These are phyloP conservation scores for Hygrophorus pudorinus DNA, from an alignment of 768 basidiomycete genomes.

Conservation along the genomic window DNA sequence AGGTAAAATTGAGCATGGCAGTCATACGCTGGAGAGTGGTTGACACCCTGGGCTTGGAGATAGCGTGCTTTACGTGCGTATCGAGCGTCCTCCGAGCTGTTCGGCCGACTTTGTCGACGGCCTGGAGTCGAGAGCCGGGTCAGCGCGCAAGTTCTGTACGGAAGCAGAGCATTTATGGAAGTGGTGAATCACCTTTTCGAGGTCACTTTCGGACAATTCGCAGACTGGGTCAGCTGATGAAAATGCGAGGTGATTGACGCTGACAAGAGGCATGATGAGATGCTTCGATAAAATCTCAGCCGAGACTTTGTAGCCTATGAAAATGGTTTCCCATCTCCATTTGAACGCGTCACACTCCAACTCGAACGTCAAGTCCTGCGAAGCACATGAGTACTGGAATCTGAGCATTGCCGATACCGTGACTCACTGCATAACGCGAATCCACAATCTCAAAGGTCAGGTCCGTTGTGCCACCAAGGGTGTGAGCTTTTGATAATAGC, in stretches of 20 bases:
- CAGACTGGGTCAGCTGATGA: slow-evolving; percentile 46
- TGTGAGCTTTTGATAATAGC: slow-evolving; percentile 48
- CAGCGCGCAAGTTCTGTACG: not conserved
- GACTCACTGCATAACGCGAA: slow-evolving; percentile 49
- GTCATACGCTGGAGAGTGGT: slow-evolving; percentile 63
- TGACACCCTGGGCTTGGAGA: slow-evolving; percentile 59
- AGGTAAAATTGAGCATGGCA: slow-evolving; percentile 57
- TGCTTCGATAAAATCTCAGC: slow-evolving; percentile 72
- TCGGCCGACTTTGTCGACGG: slow-evolving; percentile 59
- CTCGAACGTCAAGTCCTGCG: slow-evolving; percentile 58
- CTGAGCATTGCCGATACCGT: slow-evolving; percentile 5
- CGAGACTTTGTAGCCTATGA: slow-evolving; percentile 51
- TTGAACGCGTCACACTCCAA: slow-evolving; percentile 51
- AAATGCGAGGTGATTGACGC: slow-evolving; percentile 58
- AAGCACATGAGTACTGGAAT: slow-evolving; percentile 4
- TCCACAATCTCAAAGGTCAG: slow-evolving; percentile 49
- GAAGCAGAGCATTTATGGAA: too few relatives aligned
- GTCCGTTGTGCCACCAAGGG: slow-evolving; percentile 49
- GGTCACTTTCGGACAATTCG: slow-evolving; percentile 44
- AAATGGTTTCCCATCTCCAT: slow-evolving; percentile 75
- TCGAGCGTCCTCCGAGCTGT: slow-evolving; percentile 59
- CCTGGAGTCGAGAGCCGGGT: slow-evolving; percentile 25
- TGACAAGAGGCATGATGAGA: slow-evolving; percentile 69
- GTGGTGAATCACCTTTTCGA: slow-evolving; percentile 48
- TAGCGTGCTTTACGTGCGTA: slow-evolving; percentile 61